These are phyloP conservation scores for Capsicum baccatum DNA, from an alignment of 257 asterid species.

Conservation along the genomic window DNA sequence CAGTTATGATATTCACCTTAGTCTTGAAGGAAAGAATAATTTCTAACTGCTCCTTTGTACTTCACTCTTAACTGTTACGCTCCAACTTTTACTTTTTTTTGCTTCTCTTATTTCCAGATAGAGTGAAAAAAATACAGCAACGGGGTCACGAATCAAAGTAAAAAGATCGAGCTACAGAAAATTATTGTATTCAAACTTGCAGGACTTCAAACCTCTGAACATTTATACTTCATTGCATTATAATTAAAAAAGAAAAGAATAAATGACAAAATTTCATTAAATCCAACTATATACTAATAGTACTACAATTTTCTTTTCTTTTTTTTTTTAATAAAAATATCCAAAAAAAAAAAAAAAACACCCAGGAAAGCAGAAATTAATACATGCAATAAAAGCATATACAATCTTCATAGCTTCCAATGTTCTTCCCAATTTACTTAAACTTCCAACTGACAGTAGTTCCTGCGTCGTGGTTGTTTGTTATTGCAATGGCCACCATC, in stretches of 20 bases:
- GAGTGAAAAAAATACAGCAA: background rate
- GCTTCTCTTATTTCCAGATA: background rate
- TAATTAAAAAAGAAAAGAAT: background rate
- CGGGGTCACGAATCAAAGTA: background rate
- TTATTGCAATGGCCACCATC: slow-evolving; percentile 11
- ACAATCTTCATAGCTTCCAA: slow-evolving; percentile 23
- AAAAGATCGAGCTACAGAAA: background rate
- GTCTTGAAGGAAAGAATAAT: background rate
- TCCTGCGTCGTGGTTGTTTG: too few relatives aligned
- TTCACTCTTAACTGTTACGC: background rate
- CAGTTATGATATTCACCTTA: background rate
- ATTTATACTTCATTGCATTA: background rate
- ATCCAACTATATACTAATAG: slow-evolving; percentile 14
- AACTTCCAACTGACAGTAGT: background rate
- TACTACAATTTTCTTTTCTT: background rate
- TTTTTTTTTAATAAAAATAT: too few relatives aligned
- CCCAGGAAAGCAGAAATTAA: slow-evolving; percentile 20
- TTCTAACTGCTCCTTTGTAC: background rate
- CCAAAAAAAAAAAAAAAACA: background rate
- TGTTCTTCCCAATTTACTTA: background rate
- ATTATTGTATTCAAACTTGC: background rate
- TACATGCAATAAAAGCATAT: slow-evolving; percentile 31
- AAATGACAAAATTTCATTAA: background rate
- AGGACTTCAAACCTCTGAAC: background rate
- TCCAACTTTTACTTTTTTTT: background rate